Conservation (phyloP, 768 basidiomycete species). For the Leccinum aurantiacum region DNA sequence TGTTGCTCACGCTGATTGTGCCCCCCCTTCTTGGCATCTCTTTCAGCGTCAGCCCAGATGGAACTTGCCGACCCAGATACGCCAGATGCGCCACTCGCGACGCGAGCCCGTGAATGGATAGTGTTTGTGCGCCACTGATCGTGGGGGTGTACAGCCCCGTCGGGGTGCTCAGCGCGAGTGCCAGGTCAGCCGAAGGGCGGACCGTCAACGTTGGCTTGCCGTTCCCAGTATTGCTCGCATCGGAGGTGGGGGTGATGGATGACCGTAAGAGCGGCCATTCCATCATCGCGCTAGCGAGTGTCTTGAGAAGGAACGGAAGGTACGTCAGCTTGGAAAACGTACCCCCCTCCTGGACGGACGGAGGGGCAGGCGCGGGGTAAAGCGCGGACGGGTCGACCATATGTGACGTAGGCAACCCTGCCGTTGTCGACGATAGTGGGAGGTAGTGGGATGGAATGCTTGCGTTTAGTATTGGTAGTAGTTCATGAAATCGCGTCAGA, state of each 20-base stretch:
- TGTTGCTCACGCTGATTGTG: slow-evolving; percentile 78
- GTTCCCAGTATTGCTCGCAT: slow-evolving; percentile 5
- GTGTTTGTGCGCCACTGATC: slow-evolving; percentile 51
- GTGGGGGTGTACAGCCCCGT: slow-evolving; percentile 85
- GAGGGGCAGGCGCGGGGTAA: slow-evolving; percentile 39
- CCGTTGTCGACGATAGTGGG: slow-evolving; percentile 40
- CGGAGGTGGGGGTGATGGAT: slow-evolving; percentile 53
- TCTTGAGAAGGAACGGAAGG: slow-evolving; percentile 82
- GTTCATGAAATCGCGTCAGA: slow-evolving; percentile 62
- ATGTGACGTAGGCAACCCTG: slow-evolving; percentile 19
- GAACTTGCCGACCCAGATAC: slow-evolving; percentile 64
- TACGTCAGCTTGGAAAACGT: slow-evolving; percentile 72
- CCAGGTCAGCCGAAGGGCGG: slow-evolving; percentile 74
- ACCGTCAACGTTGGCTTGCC: slow-evolving; percentile 68
- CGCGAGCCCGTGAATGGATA: slow-evolving; percentile 60
- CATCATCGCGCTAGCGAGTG: slow-evolving; percentile 74
- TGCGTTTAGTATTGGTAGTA: slow-evolving; percentile 63
- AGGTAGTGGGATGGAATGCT: slow-evolving; percentile 64
- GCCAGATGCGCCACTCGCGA: slow-evolving; percentile 60
- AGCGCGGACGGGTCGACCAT: slow-evolving; percentile 42
- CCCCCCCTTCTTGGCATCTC: slow-evolving; percentile 79
- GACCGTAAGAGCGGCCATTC: slow-evolving; percentile 85
- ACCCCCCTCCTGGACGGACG: slow-evolving; percentile 47
- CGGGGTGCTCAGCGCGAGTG: slow-evolving; percentile 74
- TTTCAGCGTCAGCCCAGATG: slow-evolving; percentile 57